Conservation (phyloP, 2,329 filamentous ascomycete species). For the Pseudocercospora eumusae region DNA sequence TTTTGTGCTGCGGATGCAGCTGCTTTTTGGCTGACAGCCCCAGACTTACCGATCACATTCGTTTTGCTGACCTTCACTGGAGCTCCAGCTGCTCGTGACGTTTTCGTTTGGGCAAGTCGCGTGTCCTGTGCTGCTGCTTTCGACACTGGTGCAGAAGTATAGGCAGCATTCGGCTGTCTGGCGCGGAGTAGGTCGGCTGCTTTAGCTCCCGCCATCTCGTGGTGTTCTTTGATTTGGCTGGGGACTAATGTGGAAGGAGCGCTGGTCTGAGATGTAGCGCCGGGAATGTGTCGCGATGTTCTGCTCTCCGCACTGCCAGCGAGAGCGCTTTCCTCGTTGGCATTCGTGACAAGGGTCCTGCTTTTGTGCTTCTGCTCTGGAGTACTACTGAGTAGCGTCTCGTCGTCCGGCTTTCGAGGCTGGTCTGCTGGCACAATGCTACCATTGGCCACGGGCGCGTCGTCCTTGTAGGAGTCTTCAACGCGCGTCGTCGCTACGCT, state of each 20-base stretch:
- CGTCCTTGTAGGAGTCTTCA: slow-evolving; percentile 9
- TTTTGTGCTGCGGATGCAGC: neutral
- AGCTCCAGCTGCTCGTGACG: neutral
- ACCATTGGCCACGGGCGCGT: neutral
- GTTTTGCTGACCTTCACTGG: neutral
- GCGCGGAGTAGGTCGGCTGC: neutral
- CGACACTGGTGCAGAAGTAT: neutral
- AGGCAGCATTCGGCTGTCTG: neutral
- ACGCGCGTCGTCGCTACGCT: slow-evolving; percentile 2
- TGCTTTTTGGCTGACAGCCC: neutral
- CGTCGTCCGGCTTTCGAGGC: slow-evolving; percentile 6
- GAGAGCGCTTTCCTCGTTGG: neutral
- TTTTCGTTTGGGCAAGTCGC: neutral
- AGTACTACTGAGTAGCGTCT: slow-evolving; percentile 26
- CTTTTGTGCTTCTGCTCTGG: slow-evolving; percentile 19
- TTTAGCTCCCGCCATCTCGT: neutral
- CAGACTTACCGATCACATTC: neutral
- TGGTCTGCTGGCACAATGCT: neutral
- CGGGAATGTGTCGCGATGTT: neutral
- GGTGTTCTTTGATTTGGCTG: neutral
- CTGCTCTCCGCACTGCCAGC: neutral
- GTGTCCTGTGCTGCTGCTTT: neutral
- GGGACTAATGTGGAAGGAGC: slow-evolving; percentile 6
- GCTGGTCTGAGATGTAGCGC: slow-evolving; percentile 16
- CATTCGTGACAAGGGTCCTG: neutral